Evolutionary conservation across 495 filamentous ascomycete species (phyloP), one percentile per base, ranked within the genome.

Genomic region (Podospora comata): DNA sequence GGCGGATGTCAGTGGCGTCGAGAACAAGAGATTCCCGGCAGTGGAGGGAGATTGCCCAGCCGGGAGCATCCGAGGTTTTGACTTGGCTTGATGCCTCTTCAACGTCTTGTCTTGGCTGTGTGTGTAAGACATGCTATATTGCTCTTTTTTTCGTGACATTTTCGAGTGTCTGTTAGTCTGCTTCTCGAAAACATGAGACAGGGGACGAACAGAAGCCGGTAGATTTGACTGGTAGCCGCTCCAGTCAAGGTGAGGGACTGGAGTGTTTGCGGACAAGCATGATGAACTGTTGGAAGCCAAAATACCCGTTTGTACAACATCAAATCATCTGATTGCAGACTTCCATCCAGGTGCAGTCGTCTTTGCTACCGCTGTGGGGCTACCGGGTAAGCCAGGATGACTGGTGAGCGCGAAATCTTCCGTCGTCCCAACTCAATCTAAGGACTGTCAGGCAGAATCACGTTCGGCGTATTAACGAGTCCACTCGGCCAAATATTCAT

Each of bases 1-100:
- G 61, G 30, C 61, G n/a, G 32, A 28, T 63, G 61, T 63, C 27
- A 63, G 61, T 63, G 61, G 61, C 61, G 61, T 32, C 27, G 28
- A 63, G 61, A 32, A 63, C 61, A 63, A 63, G 61, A 63, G 28
- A 63, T 32, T 48, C 2, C 28, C 15, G n/a, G 32, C 18, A 63
- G 4, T 32, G 39, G 39, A 3, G 0, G 18, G 48, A 63, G 11
- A 63, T 3, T 63, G 61, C 61, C 61, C 61, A 63, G 61, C 28
- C 61, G 61, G 61, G 61, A 44, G 61, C 61, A 48, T 9, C 61
- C 61, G 61, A 63, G 11, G 30, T 18, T 3, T 16, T 18, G 32
- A 48, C 39, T 48, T 48, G 39, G 39, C 39, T 48, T 13, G 15
- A 16, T 11, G 15, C 39, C 2, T 48, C 13, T 48, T 48, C 13